Conservation (phyloP, 2,329 filamentous ascomycete species). For the Hymenoscyphus occultus region DNA sequence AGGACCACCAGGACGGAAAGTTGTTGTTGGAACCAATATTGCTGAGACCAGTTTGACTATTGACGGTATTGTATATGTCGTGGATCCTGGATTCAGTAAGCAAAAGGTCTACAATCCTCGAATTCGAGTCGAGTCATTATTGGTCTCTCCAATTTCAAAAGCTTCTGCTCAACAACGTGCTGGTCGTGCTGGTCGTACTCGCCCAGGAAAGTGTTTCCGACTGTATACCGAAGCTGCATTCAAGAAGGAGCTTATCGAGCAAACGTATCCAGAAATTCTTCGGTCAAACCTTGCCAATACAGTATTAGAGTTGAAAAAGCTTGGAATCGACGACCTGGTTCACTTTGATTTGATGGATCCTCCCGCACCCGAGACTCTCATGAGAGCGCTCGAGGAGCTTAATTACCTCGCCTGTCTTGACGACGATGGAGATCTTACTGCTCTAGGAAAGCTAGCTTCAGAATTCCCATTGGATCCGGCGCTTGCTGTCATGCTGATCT, state of each 20-base stretch:
- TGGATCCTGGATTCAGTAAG: conserved; percentile 99
- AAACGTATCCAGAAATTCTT: conserved; percentile 94
- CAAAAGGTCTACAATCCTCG: conserved; percentile 99
- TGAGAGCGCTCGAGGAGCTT: conserved; percentile 94
- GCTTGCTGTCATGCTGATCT: conserved; percentile 96
- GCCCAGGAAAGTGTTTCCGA: conserved; percentile 96
- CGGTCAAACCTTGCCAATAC: conserved; percentile 93
- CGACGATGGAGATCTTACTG: conserved; percentile 90
- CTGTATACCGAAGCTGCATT: conserved; percentile 94
- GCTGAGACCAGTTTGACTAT: conserved; percentile 97
- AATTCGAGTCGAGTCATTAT: conserved; percentile 89
- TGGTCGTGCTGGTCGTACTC: conserved; percentile 97
- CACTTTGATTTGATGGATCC: conserved; percentile 99
- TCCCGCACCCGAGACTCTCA: conserved; percentile 94
- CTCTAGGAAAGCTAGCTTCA: conserved; percentile 80
- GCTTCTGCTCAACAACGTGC: conserved; percentile 95
- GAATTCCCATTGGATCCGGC: conserved; percentile 94
- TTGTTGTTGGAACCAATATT: conserved; percentile 95
- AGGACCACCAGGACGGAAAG: conserved; percentile 86
- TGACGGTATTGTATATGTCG: conserved; percentile 97
- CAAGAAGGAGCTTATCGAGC: conserved; percentile 96
- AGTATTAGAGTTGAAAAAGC: conserved; percentile 94
- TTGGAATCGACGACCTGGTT: conserved; percentile 90
- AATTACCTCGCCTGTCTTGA: conserved; percentile 97
- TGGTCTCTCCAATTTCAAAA: conserved; percentile 98